These are phyloP conservation scores for Solanum bulbocastanum DNA, from an alignment of 257 asterid genomes.

Conservation along the genomic window DNA sequence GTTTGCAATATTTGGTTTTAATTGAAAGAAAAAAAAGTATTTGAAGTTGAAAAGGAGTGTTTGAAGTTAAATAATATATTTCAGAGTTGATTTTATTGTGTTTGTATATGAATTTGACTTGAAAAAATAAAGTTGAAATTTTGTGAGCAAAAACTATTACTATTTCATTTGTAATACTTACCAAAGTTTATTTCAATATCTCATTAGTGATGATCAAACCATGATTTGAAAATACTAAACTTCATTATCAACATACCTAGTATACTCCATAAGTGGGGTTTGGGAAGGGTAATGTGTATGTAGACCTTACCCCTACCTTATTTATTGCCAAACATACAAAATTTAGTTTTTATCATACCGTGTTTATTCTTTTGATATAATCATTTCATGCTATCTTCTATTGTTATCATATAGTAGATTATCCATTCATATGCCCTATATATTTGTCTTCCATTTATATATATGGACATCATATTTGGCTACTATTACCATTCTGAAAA, in stretches of 20 bases:
- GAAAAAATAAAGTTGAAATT: not conserved
- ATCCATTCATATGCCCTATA: not conserved
- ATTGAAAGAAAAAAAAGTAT: not conserved
- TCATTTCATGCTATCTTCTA: not conserved
- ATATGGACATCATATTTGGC: not conserved
- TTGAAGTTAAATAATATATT: not conserved
- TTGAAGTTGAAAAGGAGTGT: not conserved
- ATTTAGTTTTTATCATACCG: not conserved
- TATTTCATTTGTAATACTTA: not conserved
- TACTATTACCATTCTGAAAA: not conserved
- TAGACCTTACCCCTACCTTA: not conserved
- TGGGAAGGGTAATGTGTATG: not conserved
- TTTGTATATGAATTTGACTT: not conserved
- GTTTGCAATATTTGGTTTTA: not conserved
- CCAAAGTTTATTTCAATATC: not conserved
- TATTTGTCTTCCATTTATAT: not conserved
- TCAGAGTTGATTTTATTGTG: not conserved
- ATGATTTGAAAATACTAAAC: not conserved
- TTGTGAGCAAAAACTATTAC: not conserved
- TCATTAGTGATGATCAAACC: not conserved
- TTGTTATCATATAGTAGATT: not conserved
- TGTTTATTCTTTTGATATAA: not conserved
- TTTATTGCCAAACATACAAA: not conserved
- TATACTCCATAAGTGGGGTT: not conserved
- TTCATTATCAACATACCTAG: not conserved